Conservation (phyloP, 768 basidiomycete genomes). For the Phanerochaete sordida region DNA sequence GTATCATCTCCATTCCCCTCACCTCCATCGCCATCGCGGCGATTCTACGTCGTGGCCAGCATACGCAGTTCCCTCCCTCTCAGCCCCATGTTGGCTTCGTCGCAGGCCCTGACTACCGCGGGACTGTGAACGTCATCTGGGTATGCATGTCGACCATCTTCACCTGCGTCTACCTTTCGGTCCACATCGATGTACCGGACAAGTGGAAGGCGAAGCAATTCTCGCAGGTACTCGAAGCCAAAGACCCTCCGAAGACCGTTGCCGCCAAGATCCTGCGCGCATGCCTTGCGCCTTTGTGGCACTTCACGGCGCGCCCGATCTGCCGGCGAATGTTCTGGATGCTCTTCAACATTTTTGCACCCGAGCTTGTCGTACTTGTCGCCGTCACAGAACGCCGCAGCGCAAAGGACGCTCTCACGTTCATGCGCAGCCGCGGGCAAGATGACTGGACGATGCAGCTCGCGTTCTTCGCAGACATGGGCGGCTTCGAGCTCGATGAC, state of each 20-base stretch:
- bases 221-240: background rate
- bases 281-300: too few relatives aligned
- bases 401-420: background rate
- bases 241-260: background rate
- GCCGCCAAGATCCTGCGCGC: too few relatives aligned
- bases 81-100: background rate
- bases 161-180: constrained; percentile 2
- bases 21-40: background rate
- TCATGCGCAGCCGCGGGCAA: background rate
- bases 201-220: background rate
- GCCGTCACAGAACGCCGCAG: background rate
- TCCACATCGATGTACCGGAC: background rate
- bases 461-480: constrained; percentile 2
- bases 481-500: background rate
- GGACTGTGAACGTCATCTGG: background rate
- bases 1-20: background rate
- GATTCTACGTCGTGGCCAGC: background rate
- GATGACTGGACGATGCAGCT: background rate
- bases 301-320: background rate
- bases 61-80: background rate
- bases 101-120: background rate
- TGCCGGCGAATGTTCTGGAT: background rate
- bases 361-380: background rate
- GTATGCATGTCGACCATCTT: constrained; percentile 1
- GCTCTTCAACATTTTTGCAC: background rate